Evolutionary conservation across 768 basidiomycete species (phyloP), one percentile per base, ranked within the genome.

Genomic region (Trametes gibbosa): DNA sequence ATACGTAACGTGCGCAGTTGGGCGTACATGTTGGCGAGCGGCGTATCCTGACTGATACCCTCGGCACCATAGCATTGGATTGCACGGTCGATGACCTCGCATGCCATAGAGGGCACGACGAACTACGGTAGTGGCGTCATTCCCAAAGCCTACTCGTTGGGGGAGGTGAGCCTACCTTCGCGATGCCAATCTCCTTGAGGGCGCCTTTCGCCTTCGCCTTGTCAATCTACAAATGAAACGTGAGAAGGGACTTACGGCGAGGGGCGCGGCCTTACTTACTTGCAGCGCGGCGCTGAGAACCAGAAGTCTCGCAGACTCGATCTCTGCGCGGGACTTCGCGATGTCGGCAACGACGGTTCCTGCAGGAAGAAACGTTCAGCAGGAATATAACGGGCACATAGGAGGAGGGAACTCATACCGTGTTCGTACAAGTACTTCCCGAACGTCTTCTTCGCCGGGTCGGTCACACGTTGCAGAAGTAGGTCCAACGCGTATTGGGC

Each of bases 41-140:
- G 83, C 35, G 87, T 87, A 66, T 98, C 96, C 74, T 97, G 93
- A 23, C 83, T 90, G 45, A 99, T 76, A 34, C 97, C 97, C 73
- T 98, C 96, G n/a, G 95, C 97, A 52, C 97, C 97, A 67, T 89
- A 94, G 0, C 90, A 79, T 77, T 99, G 97, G 50, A 98, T 98
- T 2, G 94, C 89, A n/a, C 94, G 87, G 75, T 99, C 97, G 39
- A 98, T 80, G 46, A 99, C 89, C 23, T 77, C 75, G 48, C 91
- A 79, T 0, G 95, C 96, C 90, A 96, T 92, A 0, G 82, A 81
- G 13, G 97, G 97, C 12, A 98, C 93, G 37, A 94, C 87, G 67
- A 97, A 96, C 95, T 98, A 63, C 17, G 19, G 10, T 19, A 10
- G 10, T 16, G 16, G 19, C 37, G 43, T 50, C 37, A 42, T 39